Evolutionary conservation across 768 basidiomycete genomes (phyloP).

Genomic region (Stropharia rugosoannulata): DNA sequence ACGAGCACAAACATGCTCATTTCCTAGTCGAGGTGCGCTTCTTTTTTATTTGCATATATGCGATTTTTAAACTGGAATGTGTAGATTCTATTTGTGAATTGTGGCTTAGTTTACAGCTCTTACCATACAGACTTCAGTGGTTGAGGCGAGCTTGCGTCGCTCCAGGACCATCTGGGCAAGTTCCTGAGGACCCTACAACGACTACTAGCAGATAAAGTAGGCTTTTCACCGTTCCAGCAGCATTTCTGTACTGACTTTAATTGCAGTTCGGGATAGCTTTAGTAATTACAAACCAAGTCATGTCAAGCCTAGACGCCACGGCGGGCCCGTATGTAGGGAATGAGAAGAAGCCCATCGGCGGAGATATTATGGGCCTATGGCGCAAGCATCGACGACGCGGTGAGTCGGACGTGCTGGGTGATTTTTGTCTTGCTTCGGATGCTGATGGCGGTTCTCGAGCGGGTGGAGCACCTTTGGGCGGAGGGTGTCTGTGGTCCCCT

Average conservation of each 20-base stretch:
- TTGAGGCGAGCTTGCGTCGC: conserved; percentile 90
- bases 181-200: conserved; percentile 92
- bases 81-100: conserved; percentile 93
- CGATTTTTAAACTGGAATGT: not conserved
- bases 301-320: conserved; percentile 96
- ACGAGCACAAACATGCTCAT: conserved; percentile 96
- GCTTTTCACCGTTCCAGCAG: not conserved
- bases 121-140: conserved; percentile 97
- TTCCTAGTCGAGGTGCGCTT: conserved; percentile 89
- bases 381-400: conserved; percentile 98
- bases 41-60: not conserved
- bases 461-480: conserved; percentile 79
- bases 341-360: conserved; percentile 98
- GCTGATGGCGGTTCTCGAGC: conserved; percentile 83
- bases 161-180: conserved; percentile 95
- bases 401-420: conserved; percentile 73
- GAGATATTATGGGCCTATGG: conserved; percentile 99
- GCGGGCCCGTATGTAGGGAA: conserved; percentile 87
- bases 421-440: conserved; percentile 98
- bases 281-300: conserved; percentile 97
- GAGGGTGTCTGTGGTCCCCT: conserved; percentile 35
- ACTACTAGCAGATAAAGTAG: conserved; percentile 94
- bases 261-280: conserved; percentile 96
- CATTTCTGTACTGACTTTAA: conserved; percentile 10
- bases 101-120: conserved; percentile 96